These are phyloP conservation scores for Ogataea dorogensis DNA, from an alignment of 805 yeast species.

Conservation along the genomic window DNA sequence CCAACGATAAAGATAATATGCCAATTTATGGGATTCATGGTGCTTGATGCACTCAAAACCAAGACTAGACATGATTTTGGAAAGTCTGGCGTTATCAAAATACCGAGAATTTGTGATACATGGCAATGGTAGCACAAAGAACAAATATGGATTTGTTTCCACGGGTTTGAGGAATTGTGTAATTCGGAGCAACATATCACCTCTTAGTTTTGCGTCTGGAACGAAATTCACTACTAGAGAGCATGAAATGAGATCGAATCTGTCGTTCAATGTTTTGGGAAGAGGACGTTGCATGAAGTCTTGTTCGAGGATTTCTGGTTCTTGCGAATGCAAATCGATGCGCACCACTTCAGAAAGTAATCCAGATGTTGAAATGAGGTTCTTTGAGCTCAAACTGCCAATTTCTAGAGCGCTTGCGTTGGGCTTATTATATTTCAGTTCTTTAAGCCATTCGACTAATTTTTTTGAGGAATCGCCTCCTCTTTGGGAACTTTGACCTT, in stretches of 20 bases:
- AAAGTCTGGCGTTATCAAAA: slow-evolving; percentile 45
- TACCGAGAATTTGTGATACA: slow-evolving; percentile 84
- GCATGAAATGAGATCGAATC: slow-evolving; percentile 70
- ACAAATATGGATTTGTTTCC: slow-evolving; percentile 38
- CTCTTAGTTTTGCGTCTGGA: slow-evolving; percentile 66
- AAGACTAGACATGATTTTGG: slow-evolving; percentile 49
- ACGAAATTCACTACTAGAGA: slow-evolving; percentile 89
- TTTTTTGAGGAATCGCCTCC: slow-evolving; percentile 93
- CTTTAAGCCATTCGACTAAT: slow-evolving; percentile 68
- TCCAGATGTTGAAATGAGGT: slow-evolving; percentile 60
- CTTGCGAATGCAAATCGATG: slow-evolving; percentile 81
- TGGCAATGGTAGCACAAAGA: slow-evolving; percentile 85
- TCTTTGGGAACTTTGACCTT: slow-evolving; percentile 72
- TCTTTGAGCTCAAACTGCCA: slow-evolving; percentile 72
- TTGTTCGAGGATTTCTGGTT: slow-evolving; percentile 67
- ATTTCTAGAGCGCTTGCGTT: slow-evolving; percentile 63
- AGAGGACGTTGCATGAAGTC: slow-evolving; percentile 79
- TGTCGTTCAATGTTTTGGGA: slow-evolving; percentile 46
- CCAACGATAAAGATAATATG: slow-evolving; percentile 67
- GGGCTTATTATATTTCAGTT: slow-evolving; percentile 20
- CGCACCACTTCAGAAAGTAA: slow-evolving; percentile 52
- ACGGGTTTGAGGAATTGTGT: slow-evolving; percentile 50
- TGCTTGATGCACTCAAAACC: slow-evolving; percentile 53
- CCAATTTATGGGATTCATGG: slow-evolving; percentile 67
- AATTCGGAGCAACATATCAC: slow-evolving; percentile 70